Conservation (phyloP, 1,284 basidiomycete genomes). For the Chalciporus sp. region DNA sequence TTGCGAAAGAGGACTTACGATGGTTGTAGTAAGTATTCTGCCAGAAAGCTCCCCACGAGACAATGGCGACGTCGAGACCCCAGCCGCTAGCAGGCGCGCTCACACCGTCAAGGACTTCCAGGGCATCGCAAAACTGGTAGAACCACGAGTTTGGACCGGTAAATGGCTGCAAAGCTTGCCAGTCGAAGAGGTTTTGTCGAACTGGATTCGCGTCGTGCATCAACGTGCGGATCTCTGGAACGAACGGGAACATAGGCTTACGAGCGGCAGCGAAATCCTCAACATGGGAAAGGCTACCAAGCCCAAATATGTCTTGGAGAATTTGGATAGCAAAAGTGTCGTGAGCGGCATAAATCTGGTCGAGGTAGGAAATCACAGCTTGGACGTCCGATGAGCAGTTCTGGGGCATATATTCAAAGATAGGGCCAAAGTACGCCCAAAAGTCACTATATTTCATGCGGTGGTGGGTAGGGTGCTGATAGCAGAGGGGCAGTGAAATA, state of each 20-base stretch:
- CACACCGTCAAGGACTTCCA: conserved; percentile 67
- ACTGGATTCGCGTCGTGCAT: conserved; percentile 35
- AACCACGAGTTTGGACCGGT: conserved; percentile 45
- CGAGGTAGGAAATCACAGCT: conserved; percentile 64
- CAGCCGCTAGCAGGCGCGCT: conserved; percentile 58
- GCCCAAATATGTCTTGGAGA: conserved; percentile 60
- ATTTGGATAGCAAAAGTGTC: conserved; percentile 47
- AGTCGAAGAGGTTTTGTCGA: conserved; percentile 53
- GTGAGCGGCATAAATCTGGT: conserved; percentile 51
- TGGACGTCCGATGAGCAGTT: conserved; percentile 76
- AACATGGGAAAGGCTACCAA: conserved; percentile 56
- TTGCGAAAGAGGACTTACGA: conserved; percentile 29
- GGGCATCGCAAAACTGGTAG: conserved; percentile 70
- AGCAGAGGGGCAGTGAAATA: background rate
- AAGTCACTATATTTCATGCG: conserved; percentile 48
- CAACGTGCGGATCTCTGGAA: background rate
- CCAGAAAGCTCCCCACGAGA: conserved; percentile 61
- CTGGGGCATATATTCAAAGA: conserved; percentile 65
- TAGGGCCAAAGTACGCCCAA: conserved; percentile 73
- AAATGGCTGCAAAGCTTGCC: conserved; percentile 46
- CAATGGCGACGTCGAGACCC: conserved; percentile 63
- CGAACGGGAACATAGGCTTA: conserved; percentile 12
- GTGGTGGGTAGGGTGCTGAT: background rate
- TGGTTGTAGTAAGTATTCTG: conserved; percentile 39
- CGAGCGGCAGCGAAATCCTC: conserved; percentile 68